Percentiles rank a stretch among this genome's conserved stretches.
Conservation (phyloP, 305 asterid genomes). For the Striga hermonthica region DNA sequence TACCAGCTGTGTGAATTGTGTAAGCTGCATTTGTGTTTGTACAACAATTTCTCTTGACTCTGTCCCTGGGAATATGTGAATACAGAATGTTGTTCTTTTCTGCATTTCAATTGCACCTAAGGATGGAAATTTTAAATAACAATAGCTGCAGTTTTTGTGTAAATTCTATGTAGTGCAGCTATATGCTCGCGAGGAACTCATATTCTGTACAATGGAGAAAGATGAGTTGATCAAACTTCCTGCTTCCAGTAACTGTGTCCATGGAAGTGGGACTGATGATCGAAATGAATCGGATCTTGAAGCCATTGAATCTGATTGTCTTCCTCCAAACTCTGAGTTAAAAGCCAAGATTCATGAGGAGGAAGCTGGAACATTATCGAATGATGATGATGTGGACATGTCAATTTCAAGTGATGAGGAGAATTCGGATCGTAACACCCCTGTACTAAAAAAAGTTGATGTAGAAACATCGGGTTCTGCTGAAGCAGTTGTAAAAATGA, state of each 20-base stretch:
- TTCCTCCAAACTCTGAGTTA: slow-evolving; percentile 36
- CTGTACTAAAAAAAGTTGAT: slow-evolving; percentile 27
- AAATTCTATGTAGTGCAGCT: slow-evolving; percentile 23
- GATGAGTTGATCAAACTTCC: slow-evolving; percentile 50
- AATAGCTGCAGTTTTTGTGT: not conserved
- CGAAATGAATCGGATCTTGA: slow-evolving; percentile 33
- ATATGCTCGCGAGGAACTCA: slow-evolving; percentile 17
- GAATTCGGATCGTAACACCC: slow-evolving; percentile 32
- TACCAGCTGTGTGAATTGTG: slow-evolving; percentile 16
- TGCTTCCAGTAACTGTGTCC: slow-evolving; percentile 43
- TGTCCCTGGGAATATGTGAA: slow-evolving; percentile 17
- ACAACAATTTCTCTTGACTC: not conserved
- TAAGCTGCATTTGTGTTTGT: slow-evolving; percentile 18
- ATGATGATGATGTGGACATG: slow-evolving; percentile 25
- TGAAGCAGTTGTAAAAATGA: slow-evolving; percentile 34
- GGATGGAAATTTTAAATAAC: slow-evolving; percentile 7
- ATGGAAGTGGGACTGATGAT: slow-evolving; percentile 40
- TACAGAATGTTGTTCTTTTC: not conserved
- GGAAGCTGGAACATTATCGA: slow-evolving; percentile 30
- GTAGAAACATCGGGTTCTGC: slow-evolving; percentile 43
- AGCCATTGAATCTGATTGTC: slow-evolving; percentile 33
- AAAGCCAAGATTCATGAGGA: slow-evolving; percentile 41
- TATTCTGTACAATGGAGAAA: slow-evolving; percentile 44
- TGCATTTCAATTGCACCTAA: slow-evolving; percentile 8
- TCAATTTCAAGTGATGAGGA: slow-evolving; percentile 35